Percentiles rank a stretch among this genome's conserved stretches.
These are phyloP conservation scores for Eucalyptus urophylla DNA, from an alignment of 345 rosid genomes.

Conservation along the genomic window DNA sequence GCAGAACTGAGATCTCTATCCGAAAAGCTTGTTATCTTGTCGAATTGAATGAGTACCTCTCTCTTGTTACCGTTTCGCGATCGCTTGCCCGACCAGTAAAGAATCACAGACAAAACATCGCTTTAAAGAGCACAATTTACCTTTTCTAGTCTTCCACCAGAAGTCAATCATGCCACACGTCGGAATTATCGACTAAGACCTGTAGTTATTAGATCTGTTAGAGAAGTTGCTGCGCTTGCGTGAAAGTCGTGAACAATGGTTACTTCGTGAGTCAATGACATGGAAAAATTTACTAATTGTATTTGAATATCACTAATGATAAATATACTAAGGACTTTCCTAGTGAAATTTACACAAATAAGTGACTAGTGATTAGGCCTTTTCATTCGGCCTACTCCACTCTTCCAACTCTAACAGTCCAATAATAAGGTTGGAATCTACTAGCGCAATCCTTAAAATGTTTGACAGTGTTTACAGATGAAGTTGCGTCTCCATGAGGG, in stretches of 20 bases:
- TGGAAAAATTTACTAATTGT: neutral
- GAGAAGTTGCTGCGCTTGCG: neutral
- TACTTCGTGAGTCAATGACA: neutral
- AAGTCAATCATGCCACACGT: neutral
- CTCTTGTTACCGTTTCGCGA: neutral
- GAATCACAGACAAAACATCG: neutral
- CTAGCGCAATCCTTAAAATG: neutral
- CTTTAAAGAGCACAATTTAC: neutral
- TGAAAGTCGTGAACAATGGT: neutral
- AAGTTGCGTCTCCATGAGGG: neutral
- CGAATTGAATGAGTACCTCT: neutral
- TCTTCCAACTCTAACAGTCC: neutral
- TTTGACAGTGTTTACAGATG: neutral
- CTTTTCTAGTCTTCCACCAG: neutral
- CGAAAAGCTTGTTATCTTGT: neutral
- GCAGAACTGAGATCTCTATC: neutral
- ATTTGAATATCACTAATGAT: neutral
- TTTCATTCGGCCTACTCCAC: neutral
- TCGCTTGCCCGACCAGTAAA: neutral
- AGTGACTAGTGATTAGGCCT: neutral
- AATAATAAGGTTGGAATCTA: neutral
- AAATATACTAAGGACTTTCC: neutral
- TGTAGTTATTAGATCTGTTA: neutral
- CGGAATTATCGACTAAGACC: neutral
- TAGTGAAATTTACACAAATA: neutral